Percentiles rank a stretch among this genome's conserved stretches.
Evolutionary conservation across 768 basidiomycete genomes (phyloP).

Genomic region (Agaricus sinodeliciosus): DNA sequence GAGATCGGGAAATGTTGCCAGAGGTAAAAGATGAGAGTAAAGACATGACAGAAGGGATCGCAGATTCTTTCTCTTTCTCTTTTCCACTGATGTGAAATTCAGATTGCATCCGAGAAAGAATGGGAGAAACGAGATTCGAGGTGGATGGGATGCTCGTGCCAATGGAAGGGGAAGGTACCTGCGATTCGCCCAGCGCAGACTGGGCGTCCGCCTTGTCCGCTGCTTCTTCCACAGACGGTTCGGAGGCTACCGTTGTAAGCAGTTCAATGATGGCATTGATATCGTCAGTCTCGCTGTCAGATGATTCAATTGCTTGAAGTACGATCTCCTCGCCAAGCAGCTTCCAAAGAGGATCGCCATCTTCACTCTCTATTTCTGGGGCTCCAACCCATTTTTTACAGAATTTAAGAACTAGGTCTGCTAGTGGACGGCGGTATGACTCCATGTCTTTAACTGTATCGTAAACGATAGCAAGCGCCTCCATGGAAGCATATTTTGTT

Average conservation of each 20-base stretch:
- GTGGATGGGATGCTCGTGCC: slow-evolving; percentile 15
- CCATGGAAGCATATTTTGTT: slow-evolving; percentile 53
- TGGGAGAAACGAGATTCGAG: slow-evolving; percentile 40
- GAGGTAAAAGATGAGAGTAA: slow-evolving; percentile 53
- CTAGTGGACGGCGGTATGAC: slow-evolving; percentile 48
- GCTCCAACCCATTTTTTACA: slow-evolving; percentile 20
- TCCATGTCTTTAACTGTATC: slow-evolving; percentile 66
- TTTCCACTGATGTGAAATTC: slow-evolving; percentile 36
- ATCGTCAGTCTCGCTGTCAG: slow-evolving; percentile 15
- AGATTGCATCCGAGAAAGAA: slow-evolving; percentile 51
- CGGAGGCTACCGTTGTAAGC: slow-evolving; percentile 35
- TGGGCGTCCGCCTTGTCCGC: slow-evolving; percentile 42
- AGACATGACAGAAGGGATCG: slow-evolving; percentile 56
- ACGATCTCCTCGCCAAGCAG: slow-evolving; percentile 69
- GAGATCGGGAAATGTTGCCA: slow-evolving; percentile 49
- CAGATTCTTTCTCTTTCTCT: slow-evolving; percentile 37
- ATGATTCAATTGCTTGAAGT: slow-evolving; percentile 38
- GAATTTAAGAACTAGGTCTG: slow-evolving; percentile 48
- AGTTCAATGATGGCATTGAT: slow-evolving; percentile 19
- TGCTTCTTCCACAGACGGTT: slow-evolving; percentile 28
- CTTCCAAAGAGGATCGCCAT: slow-evolving; percentile 43
- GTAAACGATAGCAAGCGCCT: slow-evolving; percentile 50
- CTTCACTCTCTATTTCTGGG: slow-evolving; percentile 25
- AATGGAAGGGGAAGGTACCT: slow-evolving; percentile 31
- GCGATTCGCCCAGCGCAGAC: slow-evolving; percentile 30